Conservation (phyloP, 345 rosid species). For the Citrus australasica region DNA sequence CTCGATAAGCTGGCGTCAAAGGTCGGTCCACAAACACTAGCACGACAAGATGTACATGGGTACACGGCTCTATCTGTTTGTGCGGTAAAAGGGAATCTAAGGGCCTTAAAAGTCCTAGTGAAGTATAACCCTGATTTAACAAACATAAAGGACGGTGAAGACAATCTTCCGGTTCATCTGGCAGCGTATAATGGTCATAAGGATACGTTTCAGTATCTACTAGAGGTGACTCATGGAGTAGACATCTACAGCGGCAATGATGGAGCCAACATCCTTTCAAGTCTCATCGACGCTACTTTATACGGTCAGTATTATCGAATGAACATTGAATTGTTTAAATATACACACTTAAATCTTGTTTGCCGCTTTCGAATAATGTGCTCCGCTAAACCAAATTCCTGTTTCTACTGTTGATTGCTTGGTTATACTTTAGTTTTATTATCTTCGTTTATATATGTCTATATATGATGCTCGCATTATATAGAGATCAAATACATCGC, state of each 20-base stretch:
- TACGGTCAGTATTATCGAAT: neutral
- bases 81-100: neutral
- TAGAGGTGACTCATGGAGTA: neutral
- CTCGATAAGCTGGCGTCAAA: neutral
- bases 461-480: no score
- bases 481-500: no score
- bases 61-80: rapidly evolving
- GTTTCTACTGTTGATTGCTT: no score
- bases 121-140: neutral
- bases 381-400: no score
- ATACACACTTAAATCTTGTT: no score
- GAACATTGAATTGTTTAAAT: no score
- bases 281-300: neutral
- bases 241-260: neutral
- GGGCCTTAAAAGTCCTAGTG: neutral
- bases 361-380: no score
- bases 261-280: rapidly evolving
- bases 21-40: neutral
- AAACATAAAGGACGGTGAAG: rapidly evolving
- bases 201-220: neutral
- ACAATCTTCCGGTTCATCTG: neutral
- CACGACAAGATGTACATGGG: neutral
- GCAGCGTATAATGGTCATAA: neutral
- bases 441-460: no score
- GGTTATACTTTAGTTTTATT: no score